Conservation (phyloP, 1,284 basidiomycete species). For the Marasmius oreades region DNA sequence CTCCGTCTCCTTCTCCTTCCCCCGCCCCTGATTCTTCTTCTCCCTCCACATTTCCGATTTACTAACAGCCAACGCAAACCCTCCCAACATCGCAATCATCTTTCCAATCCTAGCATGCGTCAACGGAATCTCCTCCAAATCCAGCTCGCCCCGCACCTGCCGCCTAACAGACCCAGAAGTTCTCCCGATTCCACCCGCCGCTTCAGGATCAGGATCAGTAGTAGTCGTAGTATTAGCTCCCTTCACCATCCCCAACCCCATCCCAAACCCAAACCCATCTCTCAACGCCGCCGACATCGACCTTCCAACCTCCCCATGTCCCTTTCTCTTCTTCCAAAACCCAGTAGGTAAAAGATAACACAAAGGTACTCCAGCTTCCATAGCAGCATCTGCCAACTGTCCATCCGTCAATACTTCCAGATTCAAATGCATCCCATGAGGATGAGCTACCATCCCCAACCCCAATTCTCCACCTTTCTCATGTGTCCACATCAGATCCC, state of each 20-base stretch:
- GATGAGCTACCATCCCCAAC: constrained; percentile 18
- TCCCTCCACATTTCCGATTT: constrained; percentile 13
- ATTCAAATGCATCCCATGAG: constrained; percentile 52
- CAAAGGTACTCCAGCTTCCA: constrained; percentile 61
- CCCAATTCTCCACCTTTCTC: constrained; percentile 5
- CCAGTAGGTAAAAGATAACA: constrained; percentile 42
- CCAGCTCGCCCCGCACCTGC: background rate
- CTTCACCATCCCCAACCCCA: background rate
- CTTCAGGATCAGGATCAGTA: background rate
- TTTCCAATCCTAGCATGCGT: constrained; percentile 44
- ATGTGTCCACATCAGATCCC: constrained; percentile 4
- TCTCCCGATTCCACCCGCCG: constrained; percentile 2
- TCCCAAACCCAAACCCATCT: background rate
- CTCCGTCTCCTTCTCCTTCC: background rate
- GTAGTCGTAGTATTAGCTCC: too few relatives aligned
- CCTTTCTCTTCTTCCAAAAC: constrained; percentile 24
- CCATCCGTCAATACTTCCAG: constrained; percentile 47
- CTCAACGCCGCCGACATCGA: too few relatives aligned
- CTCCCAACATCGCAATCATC: constrained; percentile 50
- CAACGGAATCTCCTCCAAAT: constrained; percentile 20
- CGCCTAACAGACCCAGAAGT: background rate
- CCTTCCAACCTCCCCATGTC: background rate
- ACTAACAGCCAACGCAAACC: constrained; percentile 39
- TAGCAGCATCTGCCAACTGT: constrained; percentile 55
- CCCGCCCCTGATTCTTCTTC: background rate